These are phyloP conservation scores for Hyparrhenia diplandra DNA, from an alignment of 176 grass and related monocot genomes.

Conservation along the genomic window DNA sequence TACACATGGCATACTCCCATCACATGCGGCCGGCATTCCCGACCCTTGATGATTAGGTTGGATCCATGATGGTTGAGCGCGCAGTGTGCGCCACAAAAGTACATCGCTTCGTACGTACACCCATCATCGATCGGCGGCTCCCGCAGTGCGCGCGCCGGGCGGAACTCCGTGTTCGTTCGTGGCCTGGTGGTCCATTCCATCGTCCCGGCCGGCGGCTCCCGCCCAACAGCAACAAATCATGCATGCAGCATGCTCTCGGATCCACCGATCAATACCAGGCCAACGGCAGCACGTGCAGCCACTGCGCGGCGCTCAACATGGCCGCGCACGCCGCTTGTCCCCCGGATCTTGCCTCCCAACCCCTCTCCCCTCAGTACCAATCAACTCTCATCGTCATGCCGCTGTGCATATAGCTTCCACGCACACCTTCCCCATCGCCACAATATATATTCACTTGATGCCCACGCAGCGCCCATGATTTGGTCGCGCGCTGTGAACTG, in stretches of 20 bases:
- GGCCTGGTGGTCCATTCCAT: background rate
- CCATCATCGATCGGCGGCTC: too few species aligned
- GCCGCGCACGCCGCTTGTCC: constrained; percentile 41
- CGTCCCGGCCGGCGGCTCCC: background rate
- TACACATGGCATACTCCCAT: constrained; percentile 4
- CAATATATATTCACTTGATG: constrained; percentile 24
- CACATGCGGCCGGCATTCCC: background rate
- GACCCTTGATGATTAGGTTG: background rate
- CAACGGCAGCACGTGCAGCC: constrained; percentile 26
- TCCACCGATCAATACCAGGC: background rate
- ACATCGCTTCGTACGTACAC: background rate
- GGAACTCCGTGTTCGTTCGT: background rate
- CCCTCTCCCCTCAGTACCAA: background rate
- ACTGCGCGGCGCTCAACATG: constrained; percentile 33
- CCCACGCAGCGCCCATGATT: background rate
- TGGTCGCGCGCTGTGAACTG: background rate
- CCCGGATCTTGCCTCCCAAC: constrained; percentile 50
- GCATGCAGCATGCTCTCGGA: background rate
- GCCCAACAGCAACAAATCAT: background rate
- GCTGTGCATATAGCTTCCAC: background rate
- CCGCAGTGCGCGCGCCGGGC: background rate
- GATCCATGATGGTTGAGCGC: background rate
- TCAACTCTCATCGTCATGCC: constrained; percentile 21
- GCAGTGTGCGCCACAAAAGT: background rate
- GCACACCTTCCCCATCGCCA: background rate